phyloP scores from a whole-genome alignment of 2,329 filamentous ascomycete genomes.

The Aspergillus fischeri region DNA sequence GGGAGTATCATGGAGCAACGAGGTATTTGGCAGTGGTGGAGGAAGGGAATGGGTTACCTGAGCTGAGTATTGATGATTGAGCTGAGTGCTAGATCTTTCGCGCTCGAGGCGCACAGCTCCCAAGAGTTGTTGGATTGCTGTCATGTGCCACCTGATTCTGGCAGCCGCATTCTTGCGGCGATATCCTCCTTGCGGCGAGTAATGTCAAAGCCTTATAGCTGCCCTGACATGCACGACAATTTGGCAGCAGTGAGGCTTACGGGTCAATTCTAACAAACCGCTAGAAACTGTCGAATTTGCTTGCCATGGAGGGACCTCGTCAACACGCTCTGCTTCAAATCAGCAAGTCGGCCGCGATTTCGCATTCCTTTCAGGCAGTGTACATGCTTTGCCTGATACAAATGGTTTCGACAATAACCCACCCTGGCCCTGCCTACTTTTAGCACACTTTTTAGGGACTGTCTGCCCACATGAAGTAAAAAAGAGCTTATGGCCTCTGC shows the following conservation, averaged over 20 bases:
- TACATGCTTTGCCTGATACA: neutral
- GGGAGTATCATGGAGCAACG: constrained; percentile 56
- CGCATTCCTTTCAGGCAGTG: neutral
- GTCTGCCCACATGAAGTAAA: neutral
- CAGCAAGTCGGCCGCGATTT: neutral
- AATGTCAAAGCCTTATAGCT: neutral
- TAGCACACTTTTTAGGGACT: neutral
- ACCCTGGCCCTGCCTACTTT: neutral
- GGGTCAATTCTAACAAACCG: neutral
- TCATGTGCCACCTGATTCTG: neutral
- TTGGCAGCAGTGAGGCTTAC: neutral
- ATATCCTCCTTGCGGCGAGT: too few species aligned
- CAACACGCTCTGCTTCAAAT: neutral
- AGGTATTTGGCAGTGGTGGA: constrained; percentile 64
- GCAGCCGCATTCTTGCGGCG: neutral
- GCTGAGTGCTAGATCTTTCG: neutral
- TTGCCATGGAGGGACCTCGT: neutral
- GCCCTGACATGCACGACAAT: neutral
- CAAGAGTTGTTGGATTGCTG: neutral
- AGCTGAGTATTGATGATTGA: constrained; percentile 3
- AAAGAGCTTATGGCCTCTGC: neutral
- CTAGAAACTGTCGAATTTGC: neutral
- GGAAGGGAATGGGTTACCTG: constrained; percentile 58
- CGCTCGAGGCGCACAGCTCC: neutral
- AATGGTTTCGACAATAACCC: neutral